Evolutionary conservation across 2,329 filamentous ascomycete genomes (phyloP), one percentile per base, ranked within the genome.

Genomic region (Sporothrix humicola): DNA sequence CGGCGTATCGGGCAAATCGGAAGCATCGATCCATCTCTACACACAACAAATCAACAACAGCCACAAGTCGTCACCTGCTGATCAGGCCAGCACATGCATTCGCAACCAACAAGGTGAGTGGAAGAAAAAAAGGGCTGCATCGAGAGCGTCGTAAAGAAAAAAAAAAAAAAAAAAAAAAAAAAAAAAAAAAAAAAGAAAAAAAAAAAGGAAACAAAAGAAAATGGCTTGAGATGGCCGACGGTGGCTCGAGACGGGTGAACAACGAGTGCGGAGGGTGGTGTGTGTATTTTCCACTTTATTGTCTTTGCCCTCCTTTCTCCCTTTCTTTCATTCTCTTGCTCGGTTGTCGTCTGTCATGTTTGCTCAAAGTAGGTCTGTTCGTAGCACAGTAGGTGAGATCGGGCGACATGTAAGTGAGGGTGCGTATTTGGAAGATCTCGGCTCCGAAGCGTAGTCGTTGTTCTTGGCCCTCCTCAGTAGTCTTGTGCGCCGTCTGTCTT

Each of bases 1-100:
- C 26, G 56, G 59, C 17, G n/a, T 9, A 50, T 66, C 44, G 20
- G 44, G n/a, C 20, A 66, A 31, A 66, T 50, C 63, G 63, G 63
- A 66, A 50, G 63, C 44, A 66, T 66, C 13, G 63, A 48, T 50
- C 63, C 63, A 48, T 46, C 10, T 59, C 13, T 7, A 61, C 59
- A 44, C 15, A 42, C 9, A 61, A 37, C 26, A 61, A 59, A 7
- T 26, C 8, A 59, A 31, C 23, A 31, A 31, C 8, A 31, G 31
- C 7, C 56, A 59, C 12, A 59, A 2, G 52, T 54, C 23, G n/a
- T 23, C 52, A 56, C n/a, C 31, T 56, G 20, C n/a, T 23, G n/a
- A 56, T 26, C 20, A n/a, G 52, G 52, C 17, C 52, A 23, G 52
- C 52, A 23, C 52, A 12, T 13, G 9, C 20, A 50, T 54, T 54